Percentiles rank a stretch among this genome's conserved stretches.
Conservation (phyloP, 169 alveolate genomes). For the Plasmodium ovale region DNA sequence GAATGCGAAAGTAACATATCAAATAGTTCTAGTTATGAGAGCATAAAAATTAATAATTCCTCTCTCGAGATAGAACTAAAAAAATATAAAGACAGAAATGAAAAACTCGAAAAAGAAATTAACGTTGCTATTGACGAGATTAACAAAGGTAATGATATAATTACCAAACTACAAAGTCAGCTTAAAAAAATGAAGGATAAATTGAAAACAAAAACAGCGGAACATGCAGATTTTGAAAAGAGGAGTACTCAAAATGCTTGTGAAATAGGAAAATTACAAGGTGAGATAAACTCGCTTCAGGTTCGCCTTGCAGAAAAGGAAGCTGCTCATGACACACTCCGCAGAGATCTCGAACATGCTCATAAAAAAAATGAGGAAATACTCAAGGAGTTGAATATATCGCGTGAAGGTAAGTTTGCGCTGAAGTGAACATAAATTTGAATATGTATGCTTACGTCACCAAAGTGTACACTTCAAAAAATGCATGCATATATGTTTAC, state of each 20-base stretch:
- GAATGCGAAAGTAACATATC: slow-evolving; percentile 72
- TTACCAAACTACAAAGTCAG: slow-evolving; percentile 70
- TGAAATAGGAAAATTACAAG: slow-evolving; percentile 25
- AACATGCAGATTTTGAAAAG: slow-evolving; percentile 36
- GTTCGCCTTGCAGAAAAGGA: slow-evolving; percentile 4
- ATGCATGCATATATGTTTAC: not conserved
- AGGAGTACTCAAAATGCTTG: slow-evolving; percentile 16
- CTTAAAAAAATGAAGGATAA: slow-evolving; percentile 65
- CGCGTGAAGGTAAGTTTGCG: slow-evolving; percentile 50
- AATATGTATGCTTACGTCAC: not conserved
- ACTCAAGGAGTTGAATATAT: slow-evolving; percentile 62
- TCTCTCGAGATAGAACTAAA: slow-evolving; percentile 45
- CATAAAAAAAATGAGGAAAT: slow-evolving; percentile 46
- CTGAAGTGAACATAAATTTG: not conserved
- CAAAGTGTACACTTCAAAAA: not conserved
- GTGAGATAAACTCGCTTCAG: slow-evolving; percentile 1
- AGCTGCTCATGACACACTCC: slow-evolving; percentile 13
- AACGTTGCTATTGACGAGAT: slow-evolving; percentile 73
- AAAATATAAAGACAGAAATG: slow-evolving; percentile 65
- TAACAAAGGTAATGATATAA: slow-evolving; percentile 74
- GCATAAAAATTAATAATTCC: slow-evolving; percentile 39
- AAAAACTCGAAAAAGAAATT: slow-evolving; percentile 59
- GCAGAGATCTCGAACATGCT: slow-evolving; percentile 20
- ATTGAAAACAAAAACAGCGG: slow-evolving; percentile 37
- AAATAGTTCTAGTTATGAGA: slow-evolving; percentile 67